phyloP scores from a whole-genome alignment of 2,329 filamentous ascomycete species.

The Hypoxylon sp. region DNA sequence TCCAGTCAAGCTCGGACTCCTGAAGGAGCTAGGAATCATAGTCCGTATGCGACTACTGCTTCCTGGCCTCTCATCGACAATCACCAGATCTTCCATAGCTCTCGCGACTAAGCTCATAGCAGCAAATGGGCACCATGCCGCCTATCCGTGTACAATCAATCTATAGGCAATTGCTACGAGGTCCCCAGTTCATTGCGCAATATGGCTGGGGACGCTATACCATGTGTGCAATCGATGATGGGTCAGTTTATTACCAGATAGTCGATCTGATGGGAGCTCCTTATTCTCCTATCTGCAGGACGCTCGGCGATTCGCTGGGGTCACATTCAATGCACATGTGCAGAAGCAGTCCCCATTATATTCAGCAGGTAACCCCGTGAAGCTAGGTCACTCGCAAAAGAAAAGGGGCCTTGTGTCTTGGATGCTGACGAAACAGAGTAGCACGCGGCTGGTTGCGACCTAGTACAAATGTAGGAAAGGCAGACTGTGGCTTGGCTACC shows the following conservation, averaged over 20 bases:
- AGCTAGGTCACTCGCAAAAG: slow-evolving; percentile 41
- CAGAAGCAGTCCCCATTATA: slow-evolving; percentile 35
- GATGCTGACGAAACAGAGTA: slow-evolving; percentile 41
- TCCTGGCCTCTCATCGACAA: slow-evolving; percentile 21
- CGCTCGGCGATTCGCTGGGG: slow-evolving; percentile 37
- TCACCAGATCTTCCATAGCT: slow-evolving; percentile 20
- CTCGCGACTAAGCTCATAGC: slow-evolving; percentile 3
- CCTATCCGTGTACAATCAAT: slow-evolving; percentile 11
- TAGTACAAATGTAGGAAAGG: slow-evolving; percentile 23
- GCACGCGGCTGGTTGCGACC: slow-evolving; percentile 39
- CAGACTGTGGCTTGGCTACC: slow-evolving; percentile 36
- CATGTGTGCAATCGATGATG: slow-evolving; percentile 20
- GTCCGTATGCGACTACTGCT: slow-evolving; percentile 16
- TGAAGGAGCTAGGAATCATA: slow-evolving; percentile 8
- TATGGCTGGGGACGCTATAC: slow-evolving; percentile 23
- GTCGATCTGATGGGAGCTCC: slow-evolving; percentile 23
- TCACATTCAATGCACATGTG: slow-evolving; percentile 38
- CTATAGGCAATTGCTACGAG: slow-evolving; percentile 11
- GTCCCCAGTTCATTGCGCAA: slow-evolving; percentile 20
- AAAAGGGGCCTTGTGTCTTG: slow-evolving; percentile 36
- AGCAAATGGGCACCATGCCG: neutral
- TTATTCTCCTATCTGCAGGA: slow-evolving; percentile 24
- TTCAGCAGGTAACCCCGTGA: slow-evolving; percentile 35
- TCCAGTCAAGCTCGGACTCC: slow-evolving; percentile 28
- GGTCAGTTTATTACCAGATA: slow-evolving; percentile 15